A percentile compares a stretch with the other conserved stretches of the same genome.
These are phyloP conservation scores for Poterioochromonas sp. DNA, from an alignment of 352 stramenopile species.

Conservation along the genomic window DNA sequence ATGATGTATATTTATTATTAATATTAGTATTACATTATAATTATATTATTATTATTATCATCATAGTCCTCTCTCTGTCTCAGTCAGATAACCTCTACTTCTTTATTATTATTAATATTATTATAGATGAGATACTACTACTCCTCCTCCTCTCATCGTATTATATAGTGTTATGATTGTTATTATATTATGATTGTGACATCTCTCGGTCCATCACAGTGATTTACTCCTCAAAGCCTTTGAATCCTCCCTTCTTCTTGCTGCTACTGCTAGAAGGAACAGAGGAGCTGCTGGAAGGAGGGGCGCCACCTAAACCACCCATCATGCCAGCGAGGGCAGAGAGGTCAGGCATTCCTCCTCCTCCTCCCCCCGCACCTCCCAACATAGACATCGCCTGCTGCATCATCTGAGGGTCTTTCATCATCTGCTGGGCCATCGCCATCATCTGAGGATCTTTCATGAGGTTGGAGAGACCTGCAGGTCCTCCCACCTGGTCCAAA, in stretches of 20 bases:
- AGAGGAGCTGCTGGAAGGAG: background rate
- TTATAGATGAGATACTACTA: no score
- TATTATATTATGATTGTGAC: no score
- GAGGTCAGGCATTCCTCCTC: constrained; percentile 15
- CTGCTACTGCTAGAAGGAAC: background rate
- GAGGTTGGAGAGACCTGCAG: constrained; percentile 57
- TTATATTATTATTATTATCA: no score
- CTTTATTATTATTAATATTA: no score
- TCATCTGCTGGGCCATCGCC: constrained; percentile 78
- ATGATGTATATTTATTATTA: no score
- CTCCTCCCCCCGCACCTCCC: constrained; percentile 49
- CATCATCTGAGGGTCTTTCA: constrained; percentile 69
- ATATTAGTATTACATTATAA: no score
- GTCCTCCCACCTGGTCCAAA: constrained; percentile 43
- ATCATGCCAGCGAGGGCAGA: background rate
- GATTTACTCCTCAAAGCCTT: background rate
- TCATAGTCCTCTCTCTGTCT: no score
- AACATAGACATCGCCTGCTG: constrained; percentile 60
- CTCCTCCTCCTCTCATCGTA: no score
- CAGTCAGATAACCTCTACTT: no score
- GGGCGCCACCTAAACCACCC: constrained; percentile 41
- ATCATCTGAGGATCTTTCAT: constrained; percentile 71
- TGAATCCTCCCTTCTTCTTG: background rate
- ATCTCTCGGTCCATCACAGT: no score
- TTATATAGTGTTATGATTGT: no score